phyloP scores from a whole-genome alignment of 2,329 filamentous ascomycete genomes.

The Zymoseptoria passerinii region DNA sequence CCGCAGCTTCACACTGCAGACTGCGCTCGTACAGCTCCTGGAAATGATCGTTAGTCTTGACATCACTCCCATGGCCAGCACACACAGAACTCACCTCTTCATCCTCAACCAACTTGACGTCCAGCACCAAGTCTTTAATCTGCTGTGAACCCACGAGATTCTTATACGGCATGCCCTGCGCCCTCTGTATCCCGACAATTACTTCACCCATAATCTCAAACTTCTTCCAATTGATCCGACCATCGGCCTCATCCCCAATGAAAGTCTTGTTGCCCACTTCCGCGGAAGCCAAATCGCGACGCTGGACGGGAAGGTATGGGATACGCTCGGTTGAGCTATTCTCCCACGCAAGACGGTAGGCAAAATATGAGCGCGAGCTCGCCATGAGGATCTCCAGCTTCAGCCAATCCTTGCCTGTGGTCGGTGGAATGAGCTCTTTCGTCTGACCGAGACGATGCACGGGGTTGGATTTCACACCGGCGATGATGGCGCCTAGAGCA shows the following conservation, averaged over 20 bases:
- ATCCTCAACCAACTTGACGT: conserved; percentile 72
- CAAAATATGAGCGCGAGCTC: conserved; percentile 82
- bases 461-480: conserved; percentile 80
- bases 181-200: conserved; percentile 80
- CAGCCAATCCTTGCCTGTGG: conserved; percentile 75
- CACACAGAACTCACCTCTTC: conserved; percentile 61
- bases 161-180: conserved; percentile 75
- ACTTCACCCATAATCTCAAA: conserved; percentile 95
- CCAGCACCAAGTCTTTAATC: conserved; percentile 66
- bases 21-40: conserved; percentile 54
- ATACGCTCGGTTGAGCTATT: conserved; percentile 86
- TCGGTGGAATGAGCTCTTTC: conserved; percentile 61
- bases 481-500: conserved; percentile 83
- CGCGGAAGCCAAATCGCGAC: conserved; percentile 81
- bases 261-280: conserved; percentile 90
- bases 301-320: conserved; percentile 83
- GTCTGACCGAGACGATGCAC: conserved; percentile 79
- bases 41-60: conserved; percentile 9
- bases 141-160: conserved; percentile 47
- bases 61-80: background rate
- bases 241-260: conserved; percentile 47
- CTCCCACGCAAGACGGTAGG: conserved; percentile 95
- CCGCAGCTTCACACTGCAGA: conserved; percentile 42
- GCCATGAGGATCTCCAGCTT: conserved; percentile 87
- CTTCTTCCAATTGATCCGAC: conserved; percentile 90